Evolutionary conservation across 345 rosid species (phyloP).

Genomic region (Lepidium didymum): DNA sequence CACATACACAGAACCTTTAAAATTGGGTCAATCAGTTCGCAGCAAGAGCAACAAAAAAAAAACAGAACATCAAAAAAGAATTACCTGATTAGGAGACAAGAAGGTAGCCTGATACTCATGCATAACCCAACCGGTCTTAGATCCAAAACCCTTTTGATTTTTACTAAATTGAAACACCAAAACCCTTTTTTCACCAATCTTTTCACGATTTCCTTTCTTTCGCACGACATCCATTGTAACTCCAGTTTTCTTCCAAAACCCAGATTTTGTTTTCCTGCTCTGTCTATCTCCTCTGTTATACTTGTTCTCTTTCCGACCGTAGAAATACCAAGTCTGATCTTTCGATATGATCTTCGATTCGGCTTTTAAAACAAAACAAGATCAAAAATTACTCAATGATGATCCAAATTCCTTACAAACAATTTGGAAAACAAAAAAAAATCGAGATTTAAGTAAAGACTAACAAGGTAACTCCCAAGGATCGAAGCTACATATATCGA

Average conservation of each 20-base stretch:
- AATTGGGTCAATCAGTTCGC: too few species aligned
- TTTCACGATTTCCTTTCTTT: background rate
- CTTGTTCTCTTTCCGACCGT: constrained; percentile 22
- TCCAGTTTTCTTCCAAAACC: constrained; percentile 56
- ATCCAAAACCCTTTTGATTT: background rate
- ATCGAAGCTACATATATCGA: constrained; percentile 33
- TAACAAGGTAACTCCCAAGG: constrained; percentile 48
- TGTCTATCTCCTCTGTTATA: constrained; percentile 14
- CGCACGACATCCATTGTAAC: constrained; percentile 9
- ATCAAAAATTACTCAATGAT: background rate
- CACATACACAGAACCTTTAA: too few species aligned
- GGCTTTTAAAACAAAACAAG: background rate
- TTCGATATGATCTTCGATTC: constrained; percentile 4
- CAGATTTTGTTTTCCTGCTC: constrained; percentile 26
- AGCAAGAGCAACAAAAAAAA: background rate
- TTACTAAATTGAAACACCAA: constrained; percentile 33
- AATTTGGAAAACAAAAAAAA: too few species aligned
- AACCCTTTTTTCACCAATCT: constrained; percentile 38
- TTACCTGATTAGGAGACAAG: constrained; percentile 1
- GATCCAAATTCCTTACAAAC: too few species aligned
- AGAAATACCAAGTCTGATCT: constrained; percentile 36
- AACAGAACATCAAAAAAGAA: background rate
- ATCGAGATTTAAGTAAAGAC: background rate
- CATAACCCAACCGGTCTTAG: constrained; percentile 24
- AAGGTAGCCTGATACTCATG: constrained; percentile 24